A percentile compares a stretch with the other conserved stretches of the same genome.
These are phyloP conservation scores for Nicotiana otophora DNA, from an alignment of 257 asterid species.

Conservation along the genomic window DNA sequence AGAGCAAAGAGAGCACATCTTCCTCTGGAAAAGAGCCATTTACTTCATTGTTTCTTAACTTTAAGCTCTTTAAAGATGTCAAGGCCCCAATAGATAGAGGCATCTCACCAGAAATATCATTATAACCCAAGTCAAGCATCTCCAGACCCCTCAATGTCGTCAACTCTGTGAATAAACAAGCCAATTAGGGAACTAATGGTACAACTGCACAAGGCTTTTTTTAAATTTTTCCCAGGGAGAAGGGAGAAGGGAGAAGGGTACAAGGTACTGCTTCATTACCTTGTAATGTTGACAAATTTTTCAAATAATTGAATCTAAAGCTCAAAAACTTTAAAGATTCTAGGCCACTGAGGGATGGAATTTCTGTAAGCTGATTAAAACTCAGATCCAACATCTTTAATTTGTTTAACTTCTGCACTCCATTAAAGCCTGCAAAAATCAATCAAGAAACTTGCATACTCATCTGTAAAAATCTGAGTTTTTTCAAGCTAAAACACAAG, in stretches of 20 bases:
- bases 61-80: conserved; percentile 18
- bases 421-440: conserved; percentile 13
- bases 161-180: conserved; percentile 6
- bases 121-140: conserved; percentile 10
- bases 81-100: conserved; percentile 4
- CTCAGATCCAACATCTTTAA: conserved; percentile 15
- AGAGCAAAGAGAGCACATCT: conserved; percentile 4
- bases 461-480: too few species aligned
- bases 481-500: too few species aligned
- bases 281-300: conserved; percentile 6
- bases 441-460: background rate
- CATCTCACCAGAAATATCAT: background rate
- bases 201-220: background rate
- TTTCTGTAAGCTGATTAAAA: background rate
- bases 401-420: conserved; percentile 14
- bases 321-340: conserved; percentile 6
- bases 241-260: background rate
- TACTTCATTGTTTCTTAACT: background rate
- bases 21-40: conserved; percentile 8
- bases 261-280: conserved; percentile 7
- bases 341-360: conserved; percentile 10
- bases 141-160: conserved; percentile 7
- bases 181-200: background rate
- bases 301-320: background rate
- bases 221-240: too few species aligned